These are phyloP conservation scores for Tulasnella sp. DNA, from an alignment of 768 basidiomycete species.

Conservation along the genomic window DNA sequence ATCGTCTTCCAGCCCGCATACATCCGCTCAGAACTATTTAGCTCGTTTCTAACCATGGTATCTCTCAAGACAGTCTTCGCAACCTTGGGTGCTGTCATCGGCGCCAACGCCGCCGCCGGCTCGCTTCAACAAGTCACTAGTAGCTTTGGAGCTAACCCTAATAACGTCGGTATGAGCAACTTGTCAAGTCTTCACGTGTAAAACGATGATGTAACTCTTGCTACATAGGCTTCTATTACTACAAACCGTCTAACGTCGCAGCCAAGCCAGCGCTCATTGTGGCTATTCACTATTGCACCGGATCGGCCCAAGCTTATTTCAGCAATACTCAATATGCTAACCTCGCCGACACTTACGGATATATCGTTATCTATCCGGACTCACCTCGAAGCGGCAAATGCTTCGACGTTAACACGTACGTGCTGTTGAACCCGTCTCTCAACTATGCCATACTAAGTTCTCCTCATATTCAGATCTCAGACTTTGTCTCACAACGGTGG, in stretches of 20 bases:
- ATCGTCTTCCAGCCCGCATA: background rate
- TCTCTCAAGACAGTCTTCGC: background rate
- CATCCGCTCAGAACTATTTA: background rate
- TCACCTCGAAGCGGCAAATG: background rate
- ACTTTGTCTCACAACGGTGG: slow-evolving; percentile 61
- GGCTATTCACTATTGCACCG: slow-evolving; percentile 54
- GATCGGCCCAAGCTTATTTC: slow-evolving; percentile 58
- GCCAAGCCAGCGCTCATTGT: slow-evolving; percentile 54
- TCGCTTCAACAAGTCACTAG: slow-evolving; percentile 6
- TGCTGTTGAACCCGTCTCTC: slow-evolving; percentile 40
- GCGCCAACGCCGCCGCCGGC: background rate
- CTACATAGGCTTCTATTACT: slow-evolving; percentile 11
- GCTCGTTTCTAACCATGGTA: background rate
- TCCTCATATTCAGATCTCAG: slow-evolving; percentile 47
- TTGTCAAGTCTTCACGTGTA: background rate
- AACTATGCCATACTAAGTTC: slow-evolving; percentile 57
- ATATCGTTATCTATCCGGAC: slow-evolving; percentile 55
- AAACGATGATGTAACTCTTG: slow-evolving; percentile 40
- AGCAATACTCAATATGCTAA: slow-evolving; percentile 54
- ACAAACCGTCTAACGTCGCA: slow-evolving; percentile 46
- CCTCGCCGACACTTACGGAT: slow-evolving; percentile 55
- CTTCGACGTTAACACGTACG: slow-evolving; percentile 11
- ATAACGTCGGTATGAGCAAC: background rate
- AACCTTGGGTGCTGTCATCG: background rate
- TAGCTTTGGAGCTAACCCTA: slow-evolving; percentile 15